Evolutionary conservation across 192 early-diverging fungal genomes (phyloP).

Genomic region (Podochytrium sp.): DNA sequence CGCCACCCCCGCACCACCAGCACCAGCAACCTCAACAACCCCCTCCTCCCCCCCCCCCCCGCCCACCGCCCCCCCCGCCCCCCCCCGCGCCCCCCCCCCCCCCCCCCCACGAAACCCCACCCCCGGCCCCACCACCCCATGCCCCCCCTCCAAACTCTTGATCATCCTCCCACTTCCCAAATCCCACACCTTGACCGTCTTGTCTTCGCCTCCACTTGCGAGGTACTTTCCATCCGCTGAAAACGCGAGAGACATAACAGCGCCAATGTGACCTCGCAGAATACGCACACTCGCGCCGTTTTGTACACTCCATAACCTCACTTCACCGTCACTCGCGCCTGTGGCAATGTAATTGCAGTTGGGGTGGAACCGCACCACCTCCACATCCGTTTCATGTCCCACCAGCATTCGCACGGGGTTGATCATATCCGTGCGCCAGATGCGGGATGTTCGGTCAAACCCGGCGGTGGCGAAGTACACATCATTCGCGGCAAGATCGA

Average conservation of each 20-base stretch:
- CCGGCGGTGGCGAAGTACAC: conserved; percentile 97
- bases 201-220: conserved; percentile 90
- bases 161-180: conserved; percentile 80
- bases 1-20: background rate
- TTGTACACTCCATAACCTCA: conserved; percentile 93
- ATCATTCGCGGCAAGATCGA: conserved; percentile 85
- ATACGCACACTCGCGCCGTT: conserved; percentile 86
- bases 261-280: conserved; percentile 83
- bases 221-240: conserved; percentile 90
- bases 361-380: conserved; percentile 97
- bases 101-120: too few species aligned
- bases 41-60: conserved; percentile 58
- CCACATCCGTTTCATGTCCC: conserved; percentile 96
- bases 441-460: conserved; percentile 91
- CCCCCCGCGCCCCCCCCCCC: conserved; percentile 91
- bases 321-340: conserved; percentile 86
- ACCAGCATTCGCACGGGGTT: conserved; percentile 96
- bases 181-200: conserved; percentile 88
- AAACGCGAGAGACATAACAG: conserved; percentile 83
- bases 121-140: too few species aligned
- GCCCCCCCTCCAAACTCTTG: conserved; percentile 81
- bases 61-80: conserved; percentile 77
- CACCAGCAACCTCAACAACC: conserved; percentile 1
- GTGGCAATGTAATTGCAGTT: conserved; percentile 94
- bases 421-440: conserved; percentile 98